A percentile compares a stretch with the other conserved stretches of the same genome.
Conservation (phyloP, 345 rosid species). For the Arabidopsis suecica region DNA sequence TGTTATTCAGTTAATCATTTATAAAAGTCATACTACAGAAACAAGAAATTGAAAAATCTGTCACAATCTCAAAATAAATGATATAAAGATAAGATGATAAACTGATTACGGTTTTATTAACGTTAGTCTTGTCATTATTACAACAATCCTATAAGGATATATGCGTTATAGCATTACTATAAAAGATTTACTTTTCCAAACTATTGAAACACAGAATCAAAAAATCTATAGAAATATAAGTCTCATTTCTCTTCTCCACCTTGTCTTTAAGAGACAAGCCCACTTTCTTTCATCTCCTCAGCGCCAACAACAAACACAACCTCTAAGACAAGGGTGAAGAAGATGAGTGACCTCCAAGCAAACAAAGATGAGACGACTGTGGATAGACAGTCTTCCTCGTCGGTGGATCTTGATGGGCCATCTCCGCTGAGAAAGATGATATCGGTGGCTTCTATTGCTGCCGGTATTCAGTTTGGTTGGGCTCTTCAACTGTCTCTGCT, state of each 20-base stretch:
- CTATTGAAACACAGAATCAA: not conserved
- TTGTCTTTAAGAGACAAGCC: not conserved
- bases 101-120: not conserved
- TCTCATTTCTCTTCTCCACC: not conserved
- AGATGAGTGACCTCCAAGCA: constrained; percentile 10
- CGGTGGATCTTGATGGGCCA: not conserved
- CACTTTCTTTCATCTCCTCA: not conserved
- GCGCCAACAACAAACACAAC: not conserved
- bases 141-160: not conserved
- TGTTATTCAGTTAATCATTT: too few species aligned
- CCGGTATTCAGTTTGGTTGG: constrained; percentile 94
- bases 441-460: constrained; percentile 74
- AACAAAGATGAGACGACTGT: not conserved
- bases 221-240: not conserved
- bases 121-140: constrained; percentile 9
- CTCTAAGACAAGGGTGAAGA: not conserved
- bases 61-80: not conserved
- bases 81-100: not conserved
- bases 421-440: constrained; percentile 54
- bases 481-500: constrained; percentile 80
- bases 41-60: not conserved
- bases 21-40: not conserved
- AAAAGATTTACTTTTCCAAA: constrained; percentile 9
- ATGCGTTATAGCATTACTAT: not conserved
- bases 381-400: not conserved